phyloP scores from a whole-genome alignment of 2,329 filamentous ascomycete species.

The Scedosporium dehoogii region DNA sequence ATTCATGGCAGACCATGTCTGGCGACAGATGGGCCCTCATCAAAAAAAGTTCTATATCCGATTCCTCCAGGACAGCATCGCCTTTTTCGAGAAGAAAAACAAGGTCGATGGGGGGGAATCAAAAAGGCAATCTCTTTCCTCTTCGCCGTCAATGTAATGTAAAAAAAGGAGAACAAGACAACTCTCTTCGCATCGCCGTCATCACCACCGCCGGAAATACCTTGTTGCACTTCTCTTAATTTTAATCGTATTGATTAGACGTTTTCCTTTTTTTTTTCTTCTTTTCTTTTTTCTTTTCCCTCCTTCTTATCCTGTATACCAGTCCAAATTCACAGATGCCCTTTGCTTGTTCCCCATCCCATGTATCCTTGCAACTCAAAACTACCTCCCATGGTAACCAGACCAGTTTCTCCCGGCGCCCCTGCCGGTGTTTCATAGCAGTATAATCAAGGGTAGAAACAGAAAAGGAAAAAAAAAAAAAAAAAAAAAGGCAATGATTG shows the following conservation, averaged over 20 bases:
- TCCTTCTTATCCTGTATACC: neutral
- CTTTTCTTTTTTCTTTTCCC: neutral
- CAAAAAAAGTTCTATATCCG: neutral
- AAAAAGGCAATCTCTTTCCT: conserved; percentile 10
- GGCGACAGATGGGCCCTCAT: neutral
- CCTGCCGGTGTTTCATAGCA: neutral
- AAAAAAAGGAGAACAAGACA: conserved; percentile 10
- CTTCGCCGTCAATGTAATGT: conserved; percentile 7
- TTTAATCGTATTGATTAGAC: neutral
- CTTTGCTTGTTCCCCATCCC: neutral
- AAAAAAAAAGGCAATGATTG: conserved; percentile 8
- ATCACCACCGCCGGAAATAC: no score
- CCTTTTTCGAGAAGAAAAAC: neutral
- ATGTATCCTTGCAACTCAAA: neutral
- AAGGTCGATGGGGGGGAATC: neutral
- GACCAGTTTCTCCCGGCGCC: conserved; percentile 6
- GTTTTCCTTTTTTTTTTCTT: neutral
- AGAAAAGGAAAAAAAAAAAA: conserved; percentile 11
- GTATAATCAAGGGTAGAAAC: conserved; percentile 5
- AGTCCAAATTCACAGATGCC: conserved; percentile 6
- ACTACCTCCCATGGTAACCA: conserved; percentile 15
- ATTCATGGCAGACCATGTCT: neutral
- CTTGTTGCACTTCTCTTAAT: no score
- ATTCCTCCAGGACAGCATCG: neutral
- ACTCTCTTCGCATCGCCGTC: conserved; percentile 5